These are phyloP conservation scores for Colletotrichum falcatum DNA, from an alignment of 2,329 filamentous ascomycete genomes.

Conservation along the genomic window DNA sequence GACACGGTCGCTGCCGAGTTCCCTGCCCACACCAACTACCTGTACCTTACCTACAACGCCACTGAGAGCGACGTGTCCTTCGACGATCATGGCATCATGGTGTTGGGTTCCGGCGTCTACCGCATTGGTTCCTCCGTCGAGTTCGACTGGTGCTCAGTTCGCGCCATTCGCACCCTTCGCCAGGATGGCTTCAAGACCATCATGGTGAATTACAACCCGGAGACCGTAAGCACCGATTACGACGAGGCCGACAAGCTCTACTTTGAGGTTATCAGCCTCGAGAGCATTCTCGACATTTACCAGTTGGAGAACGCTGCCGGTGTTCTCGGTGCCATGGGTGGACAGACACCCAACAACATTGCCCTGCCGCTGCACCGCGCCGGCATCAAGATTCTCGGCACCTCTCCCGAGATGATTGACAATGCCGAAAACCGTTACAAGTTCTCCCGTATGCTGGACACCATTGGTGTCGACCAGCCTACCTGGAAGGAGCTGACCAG, in stretches of 20 bases:
- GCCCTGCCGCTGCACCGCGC: conserved; percentile 88
- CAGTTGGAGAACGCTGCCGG: conserved; percentile 85
- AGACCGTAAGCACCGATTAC: conserved; percentile 91
- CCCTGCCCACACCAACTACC: conserved; percentile 93
- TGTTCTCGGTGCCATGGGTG: conserved; percentile 95
- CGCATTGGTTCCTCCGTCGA: conserved; percentile 97
- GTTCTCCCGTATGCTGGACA: conserved; percentile 97
- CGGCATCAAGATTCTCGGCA: conserved; percentile 93
- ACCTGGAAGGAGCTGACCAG: conserved; percentile 98
- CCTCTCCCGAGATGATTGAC: conserved; percentile 99
- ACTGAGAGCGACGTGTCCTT: conserved; percentile 86
- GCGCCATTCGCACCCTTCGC: conserved; percentile 90
- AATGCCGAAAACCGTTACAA: conserved; percentile 98
- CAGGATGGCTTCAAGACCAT: conserved; percentile 90
- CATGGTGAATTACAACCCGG: conserved; percentile 95
- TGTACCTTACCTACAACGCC: conserved; percentile 96
- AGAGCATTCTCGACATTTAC: conserved; percentile 94
- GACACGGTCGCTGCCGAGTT: conserved; percentile 98
- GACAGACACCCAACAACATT: conserved; percentile 98
- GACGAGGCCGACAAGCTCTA: conserved; percentile 95
- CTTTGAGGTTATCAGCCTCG: conserved; percentile 94
- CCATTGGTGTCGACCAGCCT: conserved; percentile 94
- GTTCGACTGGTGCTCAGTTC: conserved; percentile 98
- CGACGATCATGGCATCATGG: conserved; percentile 93
- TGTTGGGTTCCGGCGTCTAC: conserved; percentile 95